Conservation (phyloP, 2,329 filamentous ascomycete species). For the Aspergillus japonicus region DNA sequence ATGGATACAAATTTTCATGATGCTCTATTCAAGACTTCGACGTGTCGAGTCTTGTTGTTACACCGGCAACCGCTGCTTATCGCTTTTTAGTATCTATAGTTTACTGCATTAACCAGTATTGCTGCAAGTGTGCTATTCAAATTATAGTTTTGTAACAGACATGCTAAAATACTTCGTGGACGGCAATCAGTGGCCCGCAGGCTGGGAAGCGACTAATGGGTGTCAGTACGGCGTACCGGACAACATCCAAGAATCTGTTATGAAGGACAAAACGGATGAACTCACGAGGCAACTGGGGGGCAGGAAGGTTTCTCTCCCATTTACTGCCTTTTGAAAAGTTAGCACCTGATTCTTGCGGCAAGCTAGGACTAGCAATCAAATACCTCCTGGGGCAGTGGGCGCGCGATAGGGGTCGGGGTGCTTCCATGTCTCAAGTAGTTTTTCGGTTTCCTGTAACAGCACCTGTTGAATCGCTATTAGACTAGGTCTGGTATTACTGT, state of each 20-base stretch:
- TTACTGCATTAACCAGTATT: not conserved
- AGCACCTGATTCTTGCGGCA: constrained; percentile 13
- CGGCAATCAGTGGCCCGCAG: not conserved
- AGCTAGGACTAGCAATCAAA: not conserved
- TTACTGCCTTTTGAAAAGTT: constrained; percentile 68
- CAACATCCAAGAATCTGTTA: not conserved
- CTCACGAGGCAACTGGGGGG: constrained; percentile 78
- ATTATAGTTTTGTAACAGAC: not conserved
- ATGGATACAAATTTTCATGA: constrained; percentile 18
- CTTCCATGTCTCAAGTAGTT: constrained; percentile 88
- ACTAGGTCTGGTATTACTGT: not conserved
- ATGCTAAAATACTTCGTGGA: not conserved
- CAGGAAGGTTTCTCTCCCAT: constrained; percentile 88
- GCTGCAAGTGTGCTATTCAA: not conserved
- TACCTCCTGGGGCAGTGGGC: constrained; percentile 90
- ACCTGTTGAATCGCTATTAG: constrained; percentile 54
- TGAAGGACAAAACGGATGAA: constrained; percentile 21
- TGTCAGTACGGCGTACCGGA: constrained; percentile 5
- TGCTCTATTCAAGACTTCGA: not conserved
- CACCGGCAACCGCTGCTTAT: too few relatives aligned
- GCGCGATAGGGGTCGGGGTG: constrained; percentile 90
- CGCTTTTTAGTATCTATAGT: not conserved
- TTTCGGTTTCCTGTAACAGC: constrained; percentile 83
- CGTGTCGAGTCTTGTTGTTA: not conserved
- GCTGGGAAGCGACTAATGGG: constrained; percentile 14